Conservation (phyloP, 352 stramenopile species). For the Salisapilia sapeloensis region DNA sequence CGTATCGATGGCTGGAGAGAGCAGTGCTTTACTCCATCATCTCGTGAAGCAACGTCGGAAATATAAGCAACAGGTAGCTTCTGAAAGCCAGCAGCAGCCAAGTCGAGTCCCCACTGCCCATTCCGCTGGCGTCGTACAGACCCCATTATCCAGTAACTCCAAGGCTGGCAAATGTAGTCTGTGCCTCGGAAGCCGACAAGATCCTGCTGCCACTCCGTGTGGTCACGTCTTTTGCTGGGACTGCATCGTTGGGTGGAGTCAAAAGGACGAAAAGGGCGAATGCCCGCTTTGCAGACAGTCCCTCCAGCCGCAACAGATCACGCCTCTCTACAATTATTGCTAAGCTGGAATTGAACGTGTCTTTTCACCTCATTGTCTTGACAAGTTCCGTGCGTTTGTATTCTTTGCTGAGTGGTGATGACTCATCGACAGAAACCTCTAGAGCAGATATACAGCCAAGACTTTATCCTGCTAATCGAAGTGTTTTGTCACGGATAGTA, state of each 20-base stretch:
- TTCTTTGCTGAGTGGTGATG: neutral
- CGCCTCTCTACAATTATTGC: constrained; percentile 82
- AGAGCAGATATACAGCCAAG: too few species aligned
- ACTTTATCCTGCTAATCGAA: too few species aligned
- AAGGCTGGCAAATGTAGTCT: constrained; percentile 62
- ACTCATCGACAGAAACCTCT: too few species aligned
- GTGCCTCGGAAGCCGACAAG: constrained; percentile 62
- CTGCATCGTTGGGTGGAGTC: constrained; percentile 86
- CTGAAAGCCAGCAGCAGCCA: constrained; percentile 7
- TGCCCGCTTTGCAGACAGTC: constrained; percentile 82
- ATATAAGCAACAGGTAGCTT: constrained; percentile 14
- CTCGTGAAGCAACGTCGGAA: constrained; percentile 27
- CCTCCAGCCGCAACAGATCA: constrained; percentile 79
- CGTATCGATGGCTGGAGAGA: constrained; percentile 22
- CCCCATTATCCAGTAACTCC: constrained; percentile 2
- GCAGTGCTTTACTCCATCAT: constrained; percentile 21
- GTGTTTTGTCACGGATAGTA: too few species aligned
- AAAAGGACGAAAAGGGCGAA: constrained; percentile 84
- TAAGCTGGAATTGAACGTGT: constrained; percentile 19
- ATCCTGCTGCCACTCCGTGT: constrained; percentile 68
- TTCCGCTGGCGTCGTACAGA: constrained; percentile 12
- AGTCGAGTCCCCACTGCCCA: neutral
- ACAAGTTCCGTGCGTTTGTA: neutral
- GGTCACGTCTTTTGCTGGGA: constrained; percentile 88
- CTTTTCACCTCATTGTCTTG: neutral